Evolutionary conservation across 2,329 filamentous ascomycete species (phyloP), one percentile per base, ranked within the genome.

Genomic region (Colletotrichum tropicicola): DNA sequence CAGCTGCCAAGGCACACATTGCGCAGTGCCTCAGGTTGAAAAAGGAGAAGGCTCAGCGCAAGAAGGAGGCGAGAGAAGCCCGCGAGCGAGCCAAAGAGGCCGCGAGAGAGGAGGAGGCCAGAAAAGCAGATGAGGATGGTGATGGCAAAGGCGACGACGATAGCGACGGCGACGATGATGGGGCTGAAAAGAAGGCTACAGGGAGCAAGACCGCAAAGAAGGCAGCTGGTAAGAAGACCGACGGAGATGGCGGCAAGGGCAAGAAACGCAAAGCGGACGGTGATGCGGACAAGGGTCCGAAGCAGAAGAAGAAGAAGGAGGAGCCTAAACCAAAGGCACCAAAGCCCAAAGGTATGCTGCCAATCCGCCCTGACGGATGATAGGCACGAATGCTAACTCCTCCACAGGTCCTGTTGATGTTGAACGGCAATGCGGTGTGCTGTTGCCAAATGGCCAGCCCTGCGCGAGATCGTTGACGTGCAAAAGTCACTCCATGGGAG

Each of bases 401-500:
- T 15, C 28, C 10, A 54, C 67, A 88, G 87, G 93, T 0, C 94
- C 94, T 3, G 94, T 98, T 41, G 94, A 98, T 78, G 94, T 98
- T 19, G 94, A 97, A 80, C 89, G 92, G 72, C 94, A 98, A 79
- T 98, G 94, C 73, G 94, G 94, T 84, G 94, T 98, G 37, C 85
- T 91, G 21, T 83, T 97, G 59, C 87, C 92, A 0, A 97, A 97
- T 73, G 93, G 94, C 1, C 91, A 92, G 65, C 92, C 92, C 58
- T 98, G 94, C 75, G 94, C 94, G 10, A 85, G 94, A 59, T 97
- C 93, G 4, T 80, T 98, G 63, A 98, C 94, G 0, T 98, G 94
- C 83, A 98, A 98, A 79, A 95, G 91, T 65, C 94, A 98, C 70
- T 91, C 87, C n/a, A 97, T 98, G 94, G 94, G 94, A 10, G 91